Percentiles rank a stretch among this genome's conserved stretches.
These are phyloP conservation scores for Candida sp. DNA, from an alignment of 1,139 yeast species.

Conservation along the genomic window DNA sequence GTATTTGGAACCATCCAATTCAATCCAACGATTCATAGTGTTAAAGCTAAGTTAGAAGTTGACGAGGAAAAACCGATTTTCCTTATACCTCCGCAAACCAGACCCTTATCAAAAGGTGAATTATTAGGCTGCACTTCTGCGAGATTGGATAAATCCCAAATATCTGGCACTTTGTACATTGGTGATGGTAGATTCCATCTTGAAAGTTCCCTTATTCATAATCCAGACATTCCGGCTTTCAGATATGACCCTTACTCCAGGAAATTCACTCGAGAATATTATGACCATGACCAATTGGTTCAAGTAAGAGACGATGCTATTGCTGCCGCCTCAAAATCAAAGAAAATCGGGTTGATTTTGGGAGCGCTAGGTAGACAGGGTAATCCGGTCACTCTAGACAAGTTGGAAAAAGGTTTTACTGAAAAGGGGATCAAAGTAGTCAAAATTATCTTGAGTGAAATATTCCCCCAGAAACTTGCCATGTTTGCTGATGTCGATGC, in stretches of 20 bases:
- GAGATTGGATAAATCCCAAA: conserved; percentile 56
- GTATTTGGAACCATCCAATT: conserved; percentile 96
- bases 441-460: conserved; percentile 84
- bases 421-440: conserved; percentile 65
- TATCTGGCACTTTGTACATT: conserved; percentile 80
- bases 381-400: conserved; percentile 68
- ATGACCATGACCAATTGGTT: conserved; percentile 82
- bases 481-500: conserved; percentile 94
- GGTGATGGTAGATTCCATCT: conserved; percentile 98
- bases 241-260: conserved; percentile 94
- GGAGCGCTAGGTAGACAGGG: conserved; percentile 99
- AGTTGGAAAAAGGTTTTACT: conserved; percentile 53
- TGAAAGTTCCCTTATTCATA: conserved; percentile 96
- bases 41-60: conserved; percentile 55
- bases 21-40: conserved; percentile 87
- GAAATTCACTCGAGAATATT: conserved; percentile 84
- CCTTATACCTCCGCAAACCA: conserved; percentile 83
- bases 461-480: conserved; percentile 90
- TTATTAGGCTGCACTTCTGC: conserved; percentile 97
- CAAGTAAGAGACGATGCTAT: conserved; percentile 75
- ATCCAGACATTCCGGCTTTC: conserved; percentile 88
- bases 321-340: conserved; percentile 52
- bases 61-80: conserved; percentile 52
- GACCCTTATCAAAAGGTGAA: conserved; percentile 94
- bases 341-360: conserved; percentile 76